Conservation (phyloP, 139 green algal species). For the Dunaliella primolecta region DNA sequence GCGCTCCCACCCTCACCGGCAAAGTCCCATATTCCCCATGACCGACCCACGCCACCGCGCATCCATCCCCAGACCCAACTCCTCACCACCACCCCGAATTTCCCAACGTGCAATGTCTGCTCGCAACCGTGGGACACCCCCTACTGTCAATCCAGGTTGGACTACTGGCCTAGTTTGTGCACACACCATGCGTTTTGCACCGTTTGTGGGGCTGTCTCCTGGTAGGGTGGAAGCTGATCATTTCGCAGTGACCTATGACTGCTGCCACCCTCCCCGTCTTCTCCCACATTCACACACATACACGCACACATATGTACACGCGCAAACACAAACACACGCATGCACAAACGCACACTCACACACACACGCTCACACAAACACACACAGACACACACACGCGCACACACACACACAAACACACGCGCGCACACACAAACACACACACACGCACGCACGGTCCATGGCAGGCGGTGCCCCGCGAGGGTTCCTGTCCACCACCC, state of each 20-base stretch:
- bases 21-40: not conserved
- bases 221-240: no score
- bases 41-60: not conserved
- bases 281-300: not conserved
- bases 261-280: no score
- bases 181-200: no score
- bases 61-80: not conserved
- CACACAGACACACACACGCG: not conserved
- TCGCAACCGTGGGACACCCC: not conserved
- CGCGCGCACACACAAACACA: not conserved
- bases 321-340: not conserved
- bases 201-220: no score
- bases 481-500: constrained; percentile 11
- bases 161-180: no score
- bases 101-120: not conserved
- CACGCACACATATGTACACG: not conserved
- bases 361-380: not conserved
- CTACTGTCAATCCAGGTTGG: not conserved
- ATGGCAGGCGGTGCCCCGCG: not conserved
- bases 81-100: not conserved
- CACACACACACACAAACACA: not conserved
- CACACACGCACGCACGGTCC: not conserved
- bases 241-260: no score
- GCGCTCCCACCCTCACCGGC: not conserved
- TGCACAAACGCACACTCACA: not conserved